phyloP scores from a whole-genome alignment of 2,329 filamentous ascomycete species.

The Microdochium trichocladiopsis region DNA sequence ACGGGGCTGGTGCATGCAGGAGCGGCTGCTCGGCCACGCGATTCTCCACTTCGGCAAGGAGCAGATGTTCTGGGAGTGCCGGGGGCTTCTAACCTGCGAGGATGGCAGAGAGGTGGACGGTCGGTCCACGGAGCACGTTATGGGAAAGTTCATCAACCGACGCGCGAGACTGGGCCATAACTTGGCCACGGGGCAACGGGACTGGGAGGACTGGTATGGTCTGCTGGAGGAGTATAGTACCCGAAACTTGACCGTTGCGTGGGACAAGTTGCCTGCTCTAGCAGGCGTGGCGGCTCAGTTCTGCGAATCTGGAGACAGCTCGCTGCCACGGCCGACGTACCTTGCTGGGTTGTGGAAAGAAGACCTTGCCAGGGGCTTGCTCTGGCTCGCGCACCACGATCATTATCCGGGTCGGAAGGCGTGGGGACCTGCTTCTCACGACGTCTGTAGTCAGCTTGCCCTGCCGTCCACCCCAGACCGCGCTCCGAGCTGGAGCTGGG shows the following conservation, averaged over 20 bases:
- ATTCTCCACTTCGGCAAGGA: conserved; percentile 9
- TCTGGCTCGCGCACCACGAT: conserved; percentile 10
- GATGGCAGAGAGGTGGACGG: conserved; percentile 2
- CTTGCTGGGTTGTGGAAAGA: conserved; percentile 11
- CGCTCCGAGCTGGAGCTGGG: conserved; percentile 13
- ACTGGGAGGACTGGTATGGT: conserved; percentile 7
- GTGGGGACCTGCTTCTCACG: conserved; percentile 5
- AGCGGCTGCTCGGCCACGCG: conserved; percentile 7
- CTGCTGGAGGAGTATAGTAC: conserved; percentile 7
- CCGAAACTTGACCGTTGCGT: conserved; percentile 6
- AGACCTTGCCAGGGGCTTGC: conserved; percentile 8
- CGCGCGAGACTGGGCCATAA: conserved; percentile 3
- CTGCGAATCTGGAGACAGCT: neutral
- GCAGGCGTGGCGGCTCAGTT: conserved; percentile 10
- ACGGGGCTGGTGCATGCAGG: conserved; percentile 11
- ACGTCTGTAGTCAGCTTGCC: conserved; percentile 4
- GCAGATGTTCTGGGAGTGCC: conserved; percentile 10
- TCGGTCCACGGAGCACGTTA: conserved; percentile 4
- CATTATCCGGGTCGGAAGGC: conserved; percentile 7
- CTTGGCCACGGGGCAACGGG: conserved; percentile 2
- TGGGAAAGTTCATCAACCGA: conserved; percentile 6
- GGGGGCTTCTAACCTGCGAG: conserved; percentile 1
- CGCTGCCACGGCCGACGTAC: conserved; percentile 6
- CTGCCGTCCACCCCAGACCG: conserved; percentile 3
- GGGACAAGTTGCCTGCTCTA: conserved; percentile 10